These are phyloP conservation scores for Aureobasidium mangrovei DNA, from an alignment of 2,329 filamentous ascomycete genomes.

Conservation along the genomic window DNA sequence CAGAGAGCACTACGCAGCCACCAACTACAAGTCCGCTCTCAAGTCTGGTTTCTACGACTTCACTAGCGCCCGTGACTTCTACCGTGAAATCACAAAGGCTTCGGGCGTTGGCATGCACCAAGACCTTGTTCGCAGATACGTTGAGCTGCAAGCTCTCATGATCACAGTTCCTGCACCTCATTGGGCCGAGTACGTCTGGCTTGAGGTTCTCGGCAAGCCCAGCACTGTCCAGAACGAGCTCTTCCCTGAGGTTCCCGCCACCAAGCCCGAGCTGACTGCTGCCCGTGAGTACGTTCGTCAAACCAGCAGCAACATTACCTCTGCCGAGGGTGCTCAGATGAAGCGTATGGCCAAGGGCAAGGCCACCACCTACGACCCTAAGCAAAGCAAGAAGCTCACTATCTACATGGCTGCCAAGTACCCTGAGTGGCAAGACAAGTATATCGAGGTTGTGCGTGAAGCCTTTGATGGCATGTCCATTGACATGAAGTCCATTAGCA, in stretches of 20 bases:
- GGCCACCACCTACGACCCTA: conserved; percentile 73
- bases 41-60: conserved; percentile 84
- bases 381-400: conserved; percentile 82
- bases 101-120: conserved; percentile 80
- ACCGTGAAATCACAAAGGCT: conserved; percentile 71
- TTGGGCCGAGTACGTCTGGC: conserved; percentile 91
- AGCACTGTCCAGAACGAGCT: conserved; percentile 68
- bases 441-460: conserved; percentile 69
- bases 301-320: conserved; percentile 70
- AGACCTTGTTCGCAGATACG: conserved; percentile 68
- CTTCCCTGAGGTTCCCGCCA: conserved; percentile 61
- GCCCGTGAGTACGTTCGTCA: conserved; percentile 72
- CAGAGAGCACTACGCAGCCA: conserved; percentile 66
- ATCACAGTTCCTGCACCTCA: conserved; percentile 81
- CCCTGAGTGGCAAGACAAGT: conserved; percentile 86
- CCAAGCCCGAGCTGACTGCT: conserved; percentile 61
- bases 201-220: conserved; percentile 72
- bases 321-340: conserved; percentile 69
- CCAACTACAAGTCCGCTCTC: conserved; percentile 77
- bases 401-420: conserved; percentile 74
- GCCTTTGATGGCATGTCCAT: conserved; percentile 56
- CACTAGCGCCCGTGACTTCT: conserved; percentile 77
- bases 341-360: conserved; percentile 96
- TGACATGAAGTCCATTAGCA: conserved; percentile 74
- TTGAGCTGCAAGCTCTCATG: conserved; percentile 77